phyloP scores from a whole-genome alignment of 179 eudicot species.

The Nepenthes alata region DNA sequence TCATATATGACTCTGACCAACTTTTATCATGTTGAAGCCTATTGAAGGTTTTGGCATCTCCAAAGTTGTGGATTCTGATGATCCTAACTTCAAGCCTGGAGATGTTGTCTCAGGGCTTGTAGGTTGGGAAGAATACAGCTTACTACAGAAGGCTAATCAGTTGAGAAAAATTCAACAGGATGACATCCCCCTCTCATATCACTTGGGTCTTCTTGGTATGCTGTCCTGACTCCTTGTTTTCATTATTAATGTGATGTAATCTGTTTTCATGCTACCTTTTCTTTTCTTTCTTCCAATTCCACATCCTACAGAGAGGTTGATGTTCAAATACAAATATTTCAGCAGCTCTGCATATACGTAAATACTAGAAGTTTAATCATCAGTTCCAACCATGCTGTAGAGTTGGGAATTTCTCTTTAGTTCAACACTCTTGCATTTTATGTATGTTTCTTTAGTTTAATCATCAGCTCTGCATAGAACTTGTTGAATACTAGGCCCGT shows the following conservation, averaged over 20 bases:
- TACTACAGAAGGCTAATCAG: conserved; percentile 28
- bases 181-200: conserved; percentile 45
- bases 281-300: too few species aligned
- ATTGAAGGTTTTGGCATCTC: conserved; percentile 82
- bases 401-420: too few species aligned
- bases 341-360: neutral
- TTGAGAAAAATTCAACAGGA: conserved; percentile 43
- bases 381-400: too few species aligned
- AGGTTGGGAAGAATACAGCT: conserved; percentile 88
- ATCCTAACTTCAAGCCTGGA: conserved; percentile 62
- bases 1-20: neutral
- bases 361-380: too few species aligned
- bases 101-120: conserved; percentile 60
- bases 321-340: neutral
- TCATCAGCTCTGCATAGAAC: too few species aligned
- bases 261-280: too few species aligned
- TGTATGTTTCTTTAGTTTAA: too few species aligned
- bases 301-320: too few species aligned
- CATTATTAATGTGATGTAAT: too few species aligned
- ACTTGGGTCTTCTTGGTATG: conserved; percentile 61
- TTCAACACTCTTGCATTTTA: too few species aligned
- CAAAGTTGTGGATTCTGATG: conserved; percentile 63
- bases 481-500: too few species aligned
- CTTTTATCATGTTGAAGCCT: conserved; percentile 19
- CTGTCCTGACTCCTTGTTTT: too few species aligned